Conservation (phyloP, 306 rosid species). For the Casuarina glauca region DNA sequence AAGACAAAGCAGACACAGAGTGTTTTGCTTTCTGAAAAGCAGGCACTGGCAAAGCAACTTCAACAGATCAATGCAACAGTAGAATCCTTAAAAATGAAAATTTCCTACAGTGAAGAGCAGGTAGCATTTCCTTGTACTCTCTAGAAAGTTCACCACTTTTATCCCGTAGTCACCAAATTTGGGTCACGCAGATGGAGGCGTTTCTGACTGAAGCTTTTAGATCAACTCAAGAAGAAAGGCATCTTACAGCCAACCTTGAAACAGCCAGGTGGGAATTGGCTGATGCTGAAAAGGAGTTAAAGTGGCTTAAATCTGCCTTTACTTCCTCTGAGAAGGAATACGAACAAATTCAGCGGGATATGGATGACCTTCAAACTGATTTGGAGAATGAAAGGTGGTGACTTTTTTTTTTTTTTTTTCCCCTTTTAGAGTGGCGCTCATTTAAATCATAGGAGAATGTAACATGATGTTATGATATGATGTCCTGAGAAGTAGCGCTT, state of each 20-base stretch:
- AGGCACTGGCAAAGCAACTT: slow-evolving; percentile 74
- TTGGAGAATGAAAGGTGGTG: slow-evolving; percentile 76
- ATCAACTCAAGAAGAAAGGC: slow-evolving; percentile 68
- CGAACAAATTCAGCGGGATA: slow-evolving; percentile 67
- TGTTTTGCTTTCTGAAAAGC: slow-evolving; percentile 67
- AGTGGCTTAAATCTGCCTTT: slow-evolving; percentile 68
- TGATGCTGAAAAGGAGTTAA: slow-evolving; percentile 88
- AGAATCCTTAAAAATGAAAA: slow-evolving; percentile 56
- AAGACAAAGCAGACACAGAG: slow-evolving; percentile 78
- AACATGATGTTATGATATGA: too few species aligned
- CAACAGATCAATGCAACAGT: slow-evolving; percentile 60
- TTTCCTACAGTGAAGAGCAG: slow-evolving; percentile 67
- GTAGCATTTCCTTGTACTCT: slow-evolving; percentile 34
- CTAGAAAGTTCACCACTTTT: background rate
- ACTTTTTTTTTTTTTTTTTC: slow-evolving; percentile 13
- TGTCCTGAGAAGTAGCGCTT: too few species aligned
- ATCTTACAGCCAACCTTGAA: slow-evolving; percentile 61
- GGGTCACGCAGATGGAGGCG: slow-evolving; percentile 61
- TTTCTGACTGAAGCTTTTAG: slow-evolving; percentile 60
- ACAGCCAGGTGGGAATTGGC: slow-evolving; percentile 75
- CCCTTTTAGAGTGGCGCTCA: background rate
- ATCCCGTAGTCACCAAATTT: slow-evolving; percentile 26
- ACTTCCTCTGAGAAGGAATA: slow-evolving; percentile 82
- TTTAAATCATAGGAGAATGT: background rate
- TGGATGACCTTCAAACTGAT: slow-evolving; percentile 54